These are phyloP conservation scores for Corymbia citriodora DNA, from an alignment of 441 rosid species.

Conservation along the genomic window DNA sequence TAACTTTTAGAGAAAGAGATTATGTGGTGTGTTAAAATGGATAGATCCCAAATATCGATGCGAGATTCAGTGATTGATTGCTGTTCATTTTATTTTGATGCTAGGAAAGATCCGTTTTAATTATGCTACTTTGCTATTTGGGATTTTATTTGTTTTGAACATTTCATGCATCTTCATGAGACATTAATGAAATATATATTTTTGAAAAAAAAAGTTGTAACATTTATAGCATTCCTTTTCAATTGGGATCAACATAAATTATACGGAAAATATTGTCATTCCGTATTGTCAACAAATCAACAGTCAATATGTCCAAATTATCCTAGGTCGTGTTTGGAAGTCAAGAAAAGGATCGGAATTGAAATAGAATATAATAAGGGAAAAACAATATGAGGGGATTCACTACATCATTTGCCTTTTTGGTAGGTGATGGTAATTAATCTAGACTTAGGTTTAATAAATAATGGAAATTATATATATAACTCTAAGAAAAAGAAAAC, in stretches of 20 bases:
- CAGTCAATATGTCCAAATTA: not conserved
- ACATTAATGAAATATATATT: too few relatives aligned
- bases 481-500: not conserved
- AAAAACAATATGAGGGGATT: not conserved
- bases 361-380: not conserved
- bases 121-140: not conserved
- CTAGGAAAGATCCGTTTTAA: not conserved
- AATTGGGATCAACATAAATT: not conserved
- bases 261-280: not conserved
- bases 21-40: accelerated
- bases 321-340: not conserved
- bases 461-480: not conserved
- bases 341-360: not conserved
- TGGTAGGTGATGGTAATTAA: not conserved
- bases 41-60: not conserved
- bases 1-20: not conserved
- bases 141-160: not conserved
- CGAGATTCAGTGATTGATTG: too few relatives aligned
- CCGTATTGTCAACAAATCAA: not conserved
- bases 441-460: not conserved
- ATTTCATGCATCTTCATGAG: not conserved
- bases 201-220: too few relatives aligned
- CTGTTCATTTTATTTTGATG: too few relatives aligned
- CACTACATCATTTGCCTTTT: not conserved
- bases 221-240: too few relatives aligned